Conservation (phyloP, 768 basidiomycete species). For the Leccinum obscurum region DNA sequence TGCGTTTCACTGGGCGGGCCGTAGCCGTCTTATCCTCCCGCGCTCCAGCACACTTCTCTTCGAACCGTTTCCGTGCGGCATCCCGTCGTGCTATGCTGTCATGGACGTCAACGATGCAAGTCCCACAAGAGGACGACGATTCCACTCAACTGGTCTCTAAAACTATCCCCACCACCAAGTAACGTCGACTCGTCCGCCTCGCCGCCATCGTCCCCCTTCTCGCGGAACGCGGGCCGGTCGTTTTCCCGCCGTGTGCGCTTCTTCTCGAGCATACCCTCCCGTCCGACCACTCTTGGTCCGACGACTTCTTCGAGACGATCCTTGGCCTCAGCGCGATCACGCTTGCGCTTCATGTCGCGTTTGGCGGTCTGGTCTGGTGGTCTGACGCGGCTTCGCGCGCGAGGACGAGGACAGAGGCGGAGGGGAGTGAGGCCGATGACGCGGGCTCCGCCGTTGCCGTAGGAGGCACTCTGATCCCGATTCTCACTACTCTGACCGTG, state of each 20-base stretch:
- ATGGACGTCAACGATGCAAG: constrained; percentile 8
- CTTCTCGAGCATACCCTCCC: constrained; percentile 87
- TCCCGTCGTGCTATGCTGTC: constrained; percentile 73
- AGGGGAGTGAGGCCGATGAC: constrained; percentile 72
- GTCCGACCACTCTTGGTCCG: constrained; percentile 74
- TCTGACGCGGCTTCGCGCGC: constrained; percentile 66
- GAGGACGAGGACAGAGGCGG: constrained; percentile 64
- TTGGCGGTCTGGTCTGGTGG: constrained; percentile 43
- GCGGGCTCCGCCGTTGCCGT: constrained; percentile 37
- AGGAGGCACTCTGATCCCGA: not conserved
- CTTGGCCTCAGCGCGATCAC: constrained; percentile 62
- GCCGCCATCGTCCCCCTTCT: constrained; percentile 66
- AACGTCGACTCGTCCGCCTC: constrained; percentile 80
- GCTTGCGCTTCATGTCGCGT: constrained; percentile 60
- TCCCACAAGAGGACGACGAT: not conserved
- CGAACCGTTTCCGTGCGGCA: constrained; percentile 61
- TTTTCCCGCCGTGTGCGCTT: constrained; percentile 71
- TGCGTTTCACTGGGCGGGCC: constrained; percentile 29
- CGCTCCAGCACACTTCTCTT: constrained; percentile 44
- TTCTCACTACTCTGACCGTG: constrained; percentile 16
- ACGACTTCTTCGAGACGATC: constrained; percentile 76
- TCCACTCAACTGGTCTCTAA: constrained; percentile 61
- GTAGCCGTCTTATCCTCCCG: constrained; percentile 53
- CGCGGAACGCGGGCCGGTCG: constrained; percentile 63
- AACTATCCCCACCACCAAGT: constrained; percentile 82